Base-by-base conservation (phyloP, 305 asterid genomes). In the Andrographis paniculata region DNA sequence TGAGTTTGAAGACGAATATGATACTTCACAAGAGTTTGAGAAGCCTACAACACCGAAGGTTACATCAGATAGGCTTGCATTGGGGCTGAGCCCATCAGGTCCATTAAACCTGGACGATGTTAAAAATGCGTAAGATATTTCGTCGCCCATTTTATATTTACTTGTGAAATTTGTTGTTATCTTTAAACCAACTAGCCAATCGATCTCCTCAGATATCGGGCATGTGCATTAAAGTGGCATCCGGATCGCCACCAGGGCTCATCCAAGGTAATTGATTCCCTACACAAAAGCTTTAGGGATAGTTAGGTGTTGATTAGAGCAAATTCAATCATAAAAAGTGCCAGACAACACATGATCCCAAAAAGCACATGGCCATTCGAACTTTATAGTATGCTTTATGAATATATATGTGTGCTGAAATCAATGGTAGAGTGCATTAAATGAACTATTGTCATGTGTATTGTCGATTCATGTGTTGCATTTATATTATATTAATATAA, bases 231-330 rank as follows among this genome's bases (percentile, higher is more conserved):
- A 53, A 85, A 82, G 72, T 89, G 96, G 98, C 98, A 89, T 68
- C 98, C 98, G 14, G 98, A 89, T 67, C 95, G 98, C 37, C 98
- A 82, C 71, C 86, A 77, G 57, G 95, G 95, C 54, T 63, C 96
- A 61, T 73, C 79, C 59, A 89, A 89, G 98, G 96, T 85, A 70
- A 42, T 27, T n/a, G n/a, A n/a, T n/a, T n/a, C n/a, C n/a, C n/a
- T 37, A 12, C 12, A 13, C 17, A 14, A 5, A 13, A 33, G 4
- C 9, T 12, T 11, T 33, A n/a, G 14, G 13, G 13, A 5, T 33
- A 8, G 9, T 5, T 12, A 8, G 1, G 0, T 33, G 9, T 33
- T 38, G 41, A n/a, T n/a, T n/a, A n/a, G n/a, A n/a, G n/a, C n/a
- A n/a, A n/a, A n/a, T n/a, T n/a, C n/a, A n/a, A n/a, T n/a, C n/a